Evolutionary conservation across 1,284 basidiomycete species (phyloP).

Genomic region (Tausonia pullulans): DNA sequence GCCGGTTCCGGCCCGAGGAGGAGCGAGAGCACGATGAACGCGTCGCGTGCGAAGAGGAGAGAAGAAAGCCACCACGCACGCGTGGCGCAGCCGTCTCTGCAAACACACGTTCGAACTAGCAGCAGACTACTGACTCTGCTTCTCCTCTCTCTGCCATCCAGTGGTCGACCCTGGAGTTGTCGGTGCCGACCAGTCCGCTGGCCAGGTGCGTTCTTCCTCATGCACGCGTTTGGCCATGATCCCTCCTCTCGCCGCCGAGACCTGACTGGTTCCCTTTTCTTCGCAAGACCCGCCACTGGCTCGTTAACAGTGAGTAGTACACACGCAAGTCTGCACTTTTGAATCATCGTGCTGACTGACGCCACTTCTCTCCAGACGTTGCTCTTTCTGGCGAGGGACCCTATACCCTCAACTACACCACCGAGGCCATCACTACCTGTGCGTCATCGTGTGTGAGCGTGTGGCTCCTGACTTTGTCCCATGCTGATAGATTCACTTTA

Average conservation of each 20-base stretch:
- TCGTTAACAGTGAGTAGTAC: constrained; percentile 40
- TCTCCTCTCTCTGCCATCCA: too few relatives aligned
- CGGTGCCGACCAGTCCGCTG: constrained; percentile 11
- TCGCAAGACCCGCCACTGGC: constrained; percentile 54
- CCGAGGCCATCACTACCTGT: constrained; percentile 14
- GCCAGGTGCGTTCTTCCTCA: constrained; percentile 3
- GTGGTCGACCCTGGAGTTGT: constrained; percentile 15
- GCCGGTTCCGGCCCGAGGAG: too few relatives aligned
- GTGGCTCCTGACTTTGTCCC: too few relatives aligned
- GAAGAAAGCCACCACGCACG: too few relatives aligned
- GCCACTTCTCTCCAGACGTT: constrained; percentile 27
- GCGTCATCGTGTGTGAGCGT: not conserved
- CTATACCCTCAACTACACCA: constrained; percentile 13
- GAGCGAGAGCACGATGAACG: too few relatives aligned
- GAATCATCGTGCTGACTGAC: too few relatives aligned
- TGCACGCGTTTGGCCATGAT: not conserved
- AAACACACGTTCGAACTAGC: too few relatives aligned
- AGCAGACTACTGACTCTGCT: too few relatives aligned
- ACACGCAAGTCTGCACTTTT: too few relatives aligned
- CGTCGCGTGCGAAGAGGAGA: too few relatives aligned
- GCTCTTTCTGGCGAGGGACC: not conserved
- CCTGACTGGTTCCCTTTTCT: not conserved
- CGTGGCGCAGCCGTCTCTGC: too few relatives aligned
- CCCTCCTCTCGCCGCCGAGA: not conserved
- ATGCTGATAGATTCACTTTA: too few relatives aligned